Conservation (phyloP, 768 basidiomycete species). For the Phaeotremella fagi region DNA sequence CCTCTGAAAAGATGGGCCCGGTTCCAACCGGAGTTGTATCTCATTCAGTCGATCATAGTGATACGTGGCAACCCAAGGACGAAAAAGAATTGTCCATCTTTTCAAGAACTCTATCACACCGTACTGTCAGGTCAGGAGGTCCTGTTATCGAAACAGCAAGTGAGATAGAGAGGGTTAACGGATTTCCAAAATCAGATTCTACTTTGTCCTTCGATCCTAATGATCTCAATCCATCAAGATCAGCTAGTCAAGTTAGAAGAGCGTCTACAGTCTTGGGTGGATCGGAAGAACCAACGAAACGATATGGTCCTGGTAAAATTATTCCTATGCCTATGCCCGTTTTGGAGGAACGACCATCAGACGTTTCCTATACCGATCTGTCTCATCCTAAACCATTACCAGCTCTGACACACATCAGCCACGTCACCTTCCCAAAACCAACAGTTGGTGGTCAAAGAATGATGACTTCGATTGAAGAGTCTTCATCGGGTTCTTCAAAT, state of each 20-base stretch:
- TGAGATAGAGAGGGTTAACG: constrained; percentile 5
- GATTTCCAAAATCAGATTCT: constrained; percentile 18
- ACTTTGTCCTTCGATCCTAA: constrained; percentile 39
- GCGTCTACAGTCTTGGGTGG: constrained; percentile 5
- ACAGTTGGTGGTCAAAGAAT: constrained; percentile 21
- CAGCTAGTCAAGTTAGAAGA: constrained; percentile 42
- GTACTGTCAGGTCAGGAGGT: constrained; percentile 4
- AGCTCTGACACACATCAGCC: constrained; percentile 29
- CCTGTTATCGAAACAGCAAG: neutral
- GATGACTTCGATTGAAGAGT: constrained; percentile 2
- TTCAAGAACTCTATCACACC: constrained; percentile 17
- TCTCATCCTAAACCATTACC: constrained; percentile 5
- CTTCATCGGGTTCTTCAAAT: constrained; percentile 11
- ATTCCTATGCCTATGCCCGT: constrained; percentile 5
- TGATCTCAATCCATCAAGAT: constrained; percentile 45
- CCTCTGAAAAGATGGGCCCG: neutral
- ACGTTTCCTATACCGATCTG: neutral
- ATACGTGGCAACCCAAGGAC: constrained; percentile 27
- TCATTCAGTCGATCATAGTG: constrained; percentile 11
- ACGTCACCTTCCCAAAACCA: constrained; percentile 40
- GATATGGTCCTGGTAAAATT: constrained; percentile 3
- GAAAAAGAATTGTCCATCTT: constrained; percentile 34
- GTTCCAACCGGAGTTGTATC: neutral
- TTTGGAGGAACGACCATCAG: constrained; percentile 11
- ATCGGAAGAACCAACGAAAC: neutral